Evolutionary conservation across 1,284 basidiomycete species (phyloP).

Genomic region (Hypsizygus ulmarius): DNA sequence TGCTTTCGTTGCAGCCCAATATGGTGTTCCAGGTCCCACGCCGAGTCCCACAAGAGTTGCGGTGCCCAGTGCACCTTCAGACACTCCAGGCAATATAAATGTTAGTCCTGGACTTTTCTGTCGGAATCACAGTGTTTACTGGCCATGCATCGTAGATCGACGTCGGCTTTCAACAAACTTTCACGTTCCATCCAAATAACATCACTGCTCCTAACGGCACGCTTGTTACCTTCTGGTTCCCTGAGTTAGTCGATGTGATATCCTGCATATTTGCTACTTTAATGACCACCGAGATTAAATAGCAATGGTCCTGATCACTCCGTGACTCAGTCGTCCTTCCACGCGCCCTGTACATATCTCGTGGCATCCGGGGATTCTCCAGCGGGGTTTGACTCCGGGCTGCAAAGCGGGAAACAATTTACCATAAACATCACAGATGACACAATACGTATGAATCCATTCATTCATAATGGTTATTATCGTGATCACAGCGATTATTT

Average conservation of each 20-base stretch:
- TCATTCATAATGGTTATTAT: conserved; percentile 1
- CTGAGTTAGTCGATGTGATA: conserved; percentile 33
- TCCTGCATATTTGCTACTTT: neutral
- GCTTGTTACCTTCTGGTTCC: conserved; percentile 53
- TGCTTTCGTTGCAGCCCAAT: conserved; percentile 39
- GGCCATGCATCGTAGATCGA: conserved; percentile 36
- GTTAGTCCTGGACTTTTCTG: conserved; percentile 27
- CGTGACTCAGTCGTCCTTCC: conserved; percentile 54
- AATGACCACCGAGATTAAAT: neutral
- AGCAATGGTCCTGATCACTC: conserved; percentile 41
- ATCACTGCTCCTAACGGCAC: conserved; percentile 49
- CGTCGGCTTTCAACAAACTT: conserved; percentile 38
- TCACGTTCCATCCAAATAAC: conserved; percentile 45
- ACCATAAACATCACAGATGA: conserved; percentile 51
- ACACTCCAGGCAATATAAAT: conserved; percentile 41
- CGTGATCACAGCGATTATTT: conserved; percentile 10
- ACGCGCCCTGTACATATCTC: conserved; percentile 46
- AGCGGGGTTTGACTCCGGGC: conserved; percentile 52
- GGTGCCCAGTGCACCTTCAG: conserved; percentile 44
- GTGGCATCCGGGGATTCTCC: conserved; percentile 33
- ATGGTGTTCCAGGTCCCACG: conserved; percentile 26
- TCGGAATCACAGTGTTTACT: neutral
- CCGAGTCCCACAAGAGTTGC: conserved; percentile 28
- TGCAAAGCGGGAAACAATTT: conserved; percentile 40
- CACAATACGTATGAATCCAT: conserved; percentile 37